Conservation (phyloP, 2,329 filamentous ascomycete species). For the Aspergillus sojae region DNA sequence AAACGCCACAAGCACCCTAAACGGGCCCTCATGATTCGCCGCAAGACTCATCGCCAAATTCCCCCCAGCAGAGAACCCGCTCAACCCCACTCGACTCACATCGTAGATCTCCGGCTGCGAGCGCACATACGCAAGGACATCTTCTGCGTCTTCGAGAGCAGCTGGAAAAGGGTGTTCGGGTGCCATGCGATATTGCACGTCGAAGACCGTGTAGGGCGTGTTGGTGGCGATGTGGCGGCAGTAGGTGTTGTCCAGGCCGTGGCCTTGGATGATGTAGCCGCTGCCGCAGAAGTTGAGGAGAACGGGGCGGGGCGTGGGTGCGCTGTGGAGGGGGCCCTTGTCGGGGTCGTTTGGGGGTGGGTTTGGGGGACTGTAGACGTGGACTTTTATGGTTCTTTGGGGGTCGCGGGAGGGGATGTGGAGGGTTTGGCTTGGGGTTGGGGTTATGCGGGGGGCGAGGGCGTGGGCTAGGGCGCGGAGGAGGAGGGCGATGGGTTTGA, state of each 20-base stretch:
- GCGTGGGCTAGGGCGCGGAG: background rate
- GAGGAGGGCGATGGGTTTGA: constrained; percentile 9
- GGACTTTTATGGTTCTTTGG: constrained; percentile 27
- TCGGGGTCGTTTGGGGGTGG: background rate
- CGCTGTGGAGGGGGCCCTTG: background rate
- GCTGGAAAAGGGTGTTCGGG: constrained; percentile 45
- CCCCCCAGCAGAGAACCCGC: constrained; percentile 47
- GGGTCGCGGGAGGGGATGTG: constrained; percentile 27
- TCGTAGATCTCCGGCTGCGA: constrained; percentile 36
- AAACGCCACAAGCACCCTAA: constrained; percentile 33
- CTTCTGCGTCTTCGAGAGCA: constrained; percentile 39
- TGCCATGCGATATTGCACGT: constrained; percentile 42
- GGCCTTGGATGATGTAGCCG: constrained; percentile 32
- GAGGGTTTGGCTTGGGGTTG: constrained; percentile 25
- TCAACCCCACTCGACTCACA: constrained; percentile 30
- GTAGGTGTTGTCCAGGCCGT: constrained; percentile 32
- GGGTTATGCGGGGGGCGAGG: constrained; percentile 5
- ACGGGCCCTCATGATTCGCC: constrained; percentile 20
- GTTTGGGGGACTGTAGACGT: constrained; percentile 26
- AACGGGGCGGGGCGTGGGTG: constrained; percentile 13
- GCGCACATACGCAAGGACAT: constrained; percentile 36
- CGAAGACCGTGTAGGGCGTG: constrained; percentile 35
- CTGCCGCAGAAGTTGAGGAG: constrained; percentile 35
- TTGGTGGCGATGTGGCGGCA: constrained; percentile 25
- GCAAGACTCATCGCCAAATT: constrained; percentile 31